Conservation (phyloP, 176 grass and related monocot genomes). For the Ensete glaucum region DNA sequence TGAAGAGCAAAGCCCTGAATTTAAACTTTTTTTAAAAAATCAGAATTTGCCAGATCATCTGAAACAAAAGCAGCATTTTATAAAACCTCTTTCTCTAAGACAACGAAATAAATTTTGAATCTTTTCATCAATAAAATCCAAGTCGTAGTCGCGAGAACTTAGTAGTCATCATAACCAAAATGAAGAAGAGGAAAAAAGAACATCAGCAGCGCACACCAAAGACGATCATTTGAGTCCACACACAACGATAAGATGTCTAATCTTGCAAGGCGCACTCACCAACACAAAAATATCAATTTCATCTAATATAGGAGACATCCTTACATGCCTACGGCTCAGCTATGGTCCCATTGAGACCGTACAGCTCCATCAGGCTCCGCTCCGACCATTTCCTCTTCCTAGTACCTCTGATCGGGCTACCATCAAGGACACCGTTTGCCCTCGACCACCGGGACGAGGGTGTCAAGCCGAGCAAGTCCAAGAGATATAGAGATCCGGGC, state of each 20-base stretch:
- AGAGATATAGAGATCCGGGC: neutral
- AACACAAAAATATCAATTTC: neutral
- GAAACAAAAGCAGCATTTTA: no score
- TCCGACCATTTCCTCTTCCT: conserved; percentile 37
- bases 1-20: neutral
- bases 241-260: neutral
- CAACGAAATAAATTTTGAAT: neutral
- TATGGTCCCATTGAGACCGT: conserved; percentile 39
- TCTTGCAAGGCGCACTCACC: neutral
- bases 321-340: conserved; percentile 16
- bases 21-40: neutral
- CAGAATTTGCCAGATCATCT: neutral
- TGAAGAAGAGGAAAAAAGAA: neutral
- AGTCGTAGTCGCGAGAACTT: neutral
- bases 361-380: conserved; percentile 46
- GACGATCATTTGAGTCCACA: neutral
- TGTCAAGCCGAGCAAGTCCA: no score
- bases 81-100: neutral
- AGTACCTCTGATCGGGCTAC: neutral
- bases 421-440: neutral
- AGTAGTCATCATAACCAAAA: neutral
- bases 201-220: neutral
- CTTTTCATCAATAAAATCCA: neutral
- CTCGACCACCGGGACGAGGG: neutral
- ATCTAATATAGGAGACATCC: neutral